A percentile compares a stretch with the other conserved stretches of the same genome.
Conservation (phyloP, 805 yeast species). For the Candida chilensis region DNA sequence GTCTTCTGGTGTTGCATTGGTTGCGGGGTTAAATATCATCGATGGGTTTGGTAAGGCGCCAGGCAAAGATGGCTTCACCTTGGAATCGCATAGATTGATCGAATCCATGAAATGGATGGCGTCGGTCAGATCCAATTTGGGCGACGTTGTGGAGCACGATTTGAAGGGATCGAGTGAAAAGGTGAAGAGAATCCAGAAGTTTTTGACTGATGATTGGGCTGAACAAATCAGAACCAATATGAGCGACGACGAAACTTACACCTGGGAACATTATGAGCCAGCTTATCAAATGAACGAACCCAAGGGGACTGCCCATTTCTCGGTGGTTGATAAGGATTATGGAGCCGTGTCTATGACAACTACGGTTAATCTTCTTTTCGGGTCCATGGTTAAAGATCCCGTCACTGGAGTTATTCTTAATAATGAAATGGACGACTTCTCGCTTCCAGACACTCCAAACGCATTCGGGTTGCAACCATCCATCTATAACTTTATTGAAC, state of each 20-base stretch:
- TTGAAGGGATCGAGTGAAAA: neutral
- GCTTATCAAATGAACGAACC: constrained; percentile 70
- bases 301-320: constrained; percentile 86
- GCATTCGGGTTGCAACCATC: constrained; percentile 81
- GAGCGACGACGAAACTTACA: constrained; percentile 44
- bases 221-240: constrained; percentile 37
- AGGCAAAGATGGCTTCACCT: constrained; percentile 10
- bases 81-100: constrained; percentile 56
- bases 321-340: constrained; percentile 63
- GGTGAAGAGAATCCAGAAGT: constrained; percentile 25
- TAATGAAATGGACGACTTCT: constrained; percentile 93
- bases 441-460: constrained; percentile 59
- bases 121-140: constrained; percentile 75
- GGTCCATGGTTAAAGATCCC: constrained; percentile 75
- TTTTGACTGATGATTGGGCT: constrained; percentile 51
- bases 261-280: constrained; percentile 74
- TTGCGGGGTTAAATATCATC: constrained; percentile 66
- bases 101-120: constrained; percentile 96
- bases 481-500: constrained; percentile 64
- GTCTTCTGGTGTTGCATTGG: constrained; percentile 75
- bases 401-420: constrained; percentile 77
- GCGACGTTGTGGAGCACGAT: constrained; percentile 41
- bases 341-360: constrained; percentile 86
- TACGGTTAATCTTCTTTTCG: constrained; percentile 78
- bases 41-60: constrained; percentile 28